phyloP scores from a whole-genome alignment of 495 filamentous ascomycete genomes.

The Aspergillus coremiiformis region DNA sequence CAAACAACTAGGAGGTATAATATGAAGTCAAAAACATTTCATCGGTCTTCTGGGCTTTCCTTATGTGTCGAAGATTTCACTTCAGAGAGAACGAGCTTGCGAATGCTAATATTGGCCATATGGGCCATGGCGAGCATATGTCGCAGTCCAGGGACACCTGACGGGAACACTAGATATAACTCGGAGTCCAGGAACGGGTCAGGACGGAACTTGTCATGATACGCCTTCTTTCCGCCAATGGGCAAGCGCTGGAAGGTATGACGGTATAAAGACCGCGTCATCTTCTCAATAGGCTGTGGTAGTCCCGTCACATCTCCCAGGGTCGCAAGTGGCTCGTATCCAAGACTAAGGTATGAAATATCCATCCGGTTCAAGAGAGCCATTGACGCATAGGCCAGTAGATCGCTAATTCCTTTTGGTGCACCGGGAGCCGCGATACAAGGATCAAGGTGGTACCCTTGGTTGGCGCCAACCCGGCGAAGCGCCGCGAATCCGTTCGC shows the following conservation, averaged over 20 bases:
- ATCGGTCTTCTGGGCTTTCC: neutral
- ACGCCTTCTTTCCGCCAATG: conserved; percentile 36
- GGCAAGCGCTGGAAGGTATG: conserved; percentile 27
- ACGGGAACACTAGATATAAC: conserved; percentile 32
- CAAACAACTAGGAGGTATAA: no score
- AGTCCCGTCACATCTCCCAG: conserved; percentile 29
- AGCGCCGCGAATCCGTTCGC: conserved; percentile 36
- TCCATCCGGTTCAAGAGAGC: conserved; percentile 24
- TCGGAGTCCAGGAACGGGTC: conserved; percentile 26
- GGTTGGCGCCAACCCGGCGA: conserved; percentile 25
- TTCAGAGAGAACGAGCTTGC: conserved; percentile 2
- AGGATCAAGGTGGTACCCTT: conserved; percentile 39
- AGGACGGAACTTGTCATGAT: conserved; percentile 37
- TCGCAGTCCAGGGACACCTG: conserved; percentile 22
- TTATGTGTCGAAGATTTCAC: neutral
- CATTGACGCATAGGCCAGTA: conserved; percentile 34
- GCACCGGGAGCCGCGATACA: conserved; percentile 32
- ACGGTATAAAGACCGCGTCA: conserved; percentile 25
- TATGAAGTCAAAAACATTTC: no score
- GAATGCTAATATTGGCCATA: conserved; percentile 19
- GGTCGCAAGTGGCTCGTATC: conserved; percentile 30
- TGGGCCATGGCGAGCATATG: conserved; percentile 34
- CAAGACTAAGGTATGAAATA: conserved; percentile 33
- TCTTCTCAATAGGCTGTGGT: conserved; percentile 12
- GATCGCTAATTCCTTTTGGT: conserved; percentile 33